phyloP scores from a whole-genome alignment of 352 stramenopile genomes.

The Phytophthora parvispora region DNA sequence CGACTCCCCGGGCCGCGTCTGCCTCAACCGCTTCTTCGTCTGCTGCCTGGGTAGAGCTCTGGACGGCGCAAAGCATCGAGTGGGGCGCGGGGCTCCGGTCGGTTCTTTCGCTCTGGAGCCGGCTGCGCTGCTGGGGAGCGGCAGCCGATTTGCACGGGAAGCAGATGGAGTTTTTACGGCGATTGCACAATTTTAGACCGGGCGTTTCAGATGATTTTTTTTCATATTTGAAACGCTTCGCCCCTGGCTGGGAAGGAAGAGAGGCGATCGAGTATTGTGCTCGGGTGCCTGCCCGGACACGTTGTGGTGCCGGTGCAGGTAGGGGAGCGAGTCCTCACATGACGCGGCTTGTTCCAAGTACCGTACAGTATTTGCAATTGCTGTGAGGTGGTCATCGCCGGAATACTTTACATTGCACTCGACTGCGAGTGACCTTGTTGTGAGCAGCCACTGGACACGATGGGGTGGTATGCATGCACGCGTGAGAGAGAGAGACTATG shows the following conservation, averaged over 20 bases:
- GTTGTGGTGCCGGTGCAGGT: neutral
- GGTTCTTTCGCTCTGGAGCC: constrained; percentile 1
- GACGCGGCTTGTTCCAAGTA: too few relatives aligned
- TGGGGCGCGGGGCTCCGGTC: constrained; percentile 24
- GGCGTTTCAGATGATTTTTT: neutral
- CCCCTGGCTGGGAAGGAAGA: neutral
- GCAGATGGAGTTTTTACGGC: constrained; percentile 22
- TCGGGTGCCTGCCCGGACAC: neutral
- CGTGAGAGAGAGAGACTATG: neutral
- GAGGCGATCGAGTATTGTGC: neutral
- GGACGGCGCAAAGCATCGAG: constrained; percentile 43
- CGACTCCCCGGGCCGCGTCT: constrained; percentile 28
- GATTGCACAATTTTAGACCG: constrained; percentile 10
- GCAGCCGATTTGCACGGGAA: constrained; percentile 7
- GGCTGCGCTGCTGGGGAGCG: too few relatives aligned
- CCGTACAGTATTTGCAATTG: too few relatives aligned
- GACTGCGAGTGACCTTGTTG: too few relatives aligned
- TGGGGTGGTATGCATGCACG: neutral
- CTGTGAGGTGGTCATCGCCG: too few relatives aligned
- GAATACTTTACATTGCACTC: too few relatives aligned
- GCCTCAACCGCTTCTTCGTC: constrained; percentile 45
- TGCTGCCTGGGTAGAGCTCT: constrained; percentile 42
- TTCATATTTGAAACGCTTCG: constrained; percentile 15
- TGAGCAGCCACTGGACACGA: too few relatives aligned
- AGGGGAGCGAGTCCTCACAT: too few relatives aligned